Evolutionary conservation across 2,329 filamentous ascomycete genomes (phyloP).

Genomic region (Arthrobotrys conoides): DNA sequence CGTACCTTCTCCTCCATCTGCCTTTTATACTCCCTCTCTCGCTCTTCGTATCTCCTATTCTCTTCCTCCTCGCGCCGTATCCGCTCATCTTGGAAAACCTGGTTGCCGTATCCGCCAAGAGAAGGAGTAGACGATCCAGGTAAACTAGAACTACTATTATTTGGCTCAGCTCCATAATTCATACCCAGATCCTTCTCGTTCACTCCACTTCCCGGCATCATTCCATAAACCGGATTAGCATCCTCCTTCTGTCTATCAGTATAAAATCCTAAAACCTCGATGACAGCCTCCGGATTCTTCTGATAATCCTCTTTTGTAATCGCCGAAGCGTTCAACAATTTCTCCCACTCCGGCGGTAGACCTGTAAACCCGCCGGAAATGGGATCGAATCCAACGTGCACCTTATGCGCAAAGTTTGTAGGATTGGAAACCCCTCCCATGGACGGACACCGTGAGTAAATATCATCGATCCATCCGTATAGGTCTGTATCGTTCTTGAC

Average conservation of each 20-base stretch:
- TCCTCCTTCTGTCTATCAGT: constrained; percentile 77
- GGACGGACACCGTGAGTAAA: constrained; percentile 94
- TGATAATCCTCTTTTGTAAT: constrained; percentile 99
- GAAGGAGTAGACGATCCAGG: constrained; percentile 27
- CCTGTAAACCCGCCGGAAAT: constrained; percentile 95
- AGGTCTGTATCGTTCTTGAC: constrained; percentile 97
- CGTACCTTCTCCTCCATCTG: constrained; percentile 62
- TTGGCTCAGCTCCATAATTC: constrained; percentile 22
- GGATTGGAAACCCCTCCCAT: constrained; percentile 99
- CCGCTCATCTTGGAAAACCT: constrained; percentile 67
- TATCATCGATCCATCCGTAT: constrained; percentile 98
- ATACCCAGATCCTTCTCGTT: constrained; percentile 67
- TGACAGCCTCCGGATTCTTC: constrained; percentile 87
- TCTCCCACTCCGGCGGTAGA: constrained; percentile 95
- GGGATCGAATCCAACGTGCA: constrained; percentile 97
- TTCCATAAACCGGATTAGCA: constrained; percentile 73
- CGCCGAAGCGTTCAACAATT: constrained; percentile 92
- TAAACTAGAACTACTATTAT: constrained; percentile 28
- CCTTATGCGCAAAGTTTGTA: constrained; percentile 96
- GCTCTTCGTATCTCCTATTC: constrained; percentile 48
- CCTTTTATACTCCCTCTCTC: constrained; percentile 63
- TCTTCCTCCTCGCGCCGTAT: constrained; percentile 43
- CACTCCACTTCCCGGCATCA: constrained; percentile 74
- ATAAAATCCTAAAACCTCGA: constrained; percentile 79
- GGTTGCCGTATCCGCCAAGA: constrained; percentile 12